phyloP scores from a whole-genome alignment of 2,329 filamentous ascomycete genomes.

The Onygenales sp. region DNA sequence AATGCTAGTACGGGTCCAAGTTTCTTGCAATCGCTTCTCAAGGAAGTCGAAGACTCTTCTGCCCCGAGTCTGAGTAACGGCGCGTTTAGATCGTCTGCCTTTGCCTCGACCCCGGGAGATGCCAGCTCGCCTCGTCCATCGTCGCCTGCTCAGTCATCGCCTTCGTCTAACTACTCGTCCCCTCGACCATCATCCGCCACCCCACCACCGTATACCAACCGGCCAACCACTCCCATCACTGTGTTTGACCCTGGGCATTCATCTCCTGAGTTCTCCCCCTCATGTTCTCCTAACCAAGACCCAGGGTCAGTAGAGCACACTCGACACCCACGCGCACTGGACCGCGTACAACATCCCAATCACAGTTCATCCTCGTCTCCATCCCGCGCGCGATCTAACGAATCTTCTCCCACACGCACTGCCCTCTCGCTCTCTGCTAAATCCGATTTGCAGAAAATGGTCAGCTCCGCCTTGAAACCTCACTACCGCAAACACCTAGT shows the following conservation, averaged over 20 bases:
- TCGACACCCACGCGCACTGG: constrained; percentile 10
- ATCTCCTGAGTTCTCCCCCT: constrained; percentile 64
- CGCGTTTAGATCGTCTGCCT: constrained; percentile 22
- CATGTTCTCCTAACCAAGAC: constrained; percentile 38
- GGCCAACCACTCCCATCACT: constrained; percentile 60
- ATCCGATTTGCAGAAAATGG: constrained; percentile 78
- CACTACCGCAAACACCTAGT: constrained; percentile 72
- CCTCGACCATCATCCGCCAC: constrained; percentile 59
- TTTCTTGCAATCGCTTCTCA: constrained; percentile 76
- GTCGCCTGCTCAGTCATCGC: constrained; percentile 35
- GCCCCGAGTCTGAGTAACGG: constrained; percentile 20
- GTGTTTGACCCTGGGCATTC: constrained; percentile 66
- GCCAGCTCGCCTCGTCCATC: constrained; percentile 19
- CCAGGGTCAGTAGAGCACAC: constrained; percentile 5
- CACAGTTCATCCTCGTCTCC: constrained; percentile 33
- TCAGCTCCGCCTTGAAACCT: constrained; percentile 71
- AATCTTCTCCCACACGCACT: constrained; percentile 58
- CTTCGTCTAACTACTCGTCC: constrained; percentile 50
- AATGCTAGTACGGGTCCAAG: constrained; percentile 51
- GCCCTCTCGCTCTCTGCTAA: constrained; percentile 73
- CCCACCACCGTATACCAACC: constrained; percentile 59
- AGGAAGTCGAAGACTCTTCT: constrained; percentile 64
- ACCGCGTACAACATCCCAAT: constrained; percentile 8
- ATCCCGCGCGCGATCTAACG: constrained; percentile 43
- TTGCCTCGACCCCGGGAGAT: constrained; percentile 26